Evolutionary conservation across 345 rosid genomes (phyloP).

Genomic region (Diplotaxis tenuifolia): DNA sequence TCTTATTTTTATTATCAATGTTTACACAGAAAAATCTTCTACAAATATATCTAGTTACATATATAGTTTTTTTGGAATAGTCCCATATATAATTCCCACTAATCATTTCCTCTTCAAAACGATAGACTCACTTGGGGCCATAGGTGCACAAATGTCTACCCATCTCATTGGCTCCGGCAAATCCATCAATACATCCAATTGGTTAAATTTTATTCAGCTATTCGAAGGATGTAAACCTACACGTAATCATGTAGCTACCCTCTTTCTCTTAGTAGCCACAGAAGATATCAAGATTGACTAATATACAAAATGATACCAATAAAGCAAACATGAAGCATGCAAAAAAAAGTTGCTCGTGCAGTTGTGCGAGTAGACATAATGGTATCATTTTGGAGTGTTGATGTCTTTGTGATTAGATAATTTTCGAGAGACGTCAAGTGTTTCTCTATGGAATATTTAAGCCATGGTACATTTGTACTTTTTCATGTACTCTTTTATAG

Average conservation of each 20-base stretch:
- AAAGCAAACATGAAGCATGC: not conserved
- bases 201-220: not conserved
- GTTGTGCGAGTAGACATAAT: slow-evolving; percentile 28
- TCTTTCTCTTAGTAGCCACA: slow-evolving; percentile 9
- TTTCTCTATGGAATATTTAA: slow-evolving; percentile 13
- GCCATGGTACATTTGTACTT: slow-evolving; percentile 27
- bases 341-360: slow-evolving; percentile 31
- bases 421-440: slow-evolving; percentile 16
- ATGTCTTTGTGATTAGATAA: slow-evolving; percentile 17
- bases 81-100: no score
- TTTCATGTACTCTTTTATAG: slow-evolving; percentile 30
- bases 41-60: no score
- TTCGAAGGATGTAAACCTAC: slow-evolving; percentile 1
- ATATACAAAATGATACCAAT: not conserved
- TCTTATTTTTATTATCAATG: no score
- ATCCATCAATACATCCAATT: slow-evolving; percentile 8
- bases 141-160: not conserved
- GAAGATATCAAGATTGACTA: not conserved
- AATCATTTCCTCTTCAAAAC: no score
- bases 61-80: no score
- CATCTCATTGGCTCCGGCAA: not conserved
- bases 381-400: slow-evolving; percentile 31
- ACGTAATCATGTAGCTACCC: not conserved
- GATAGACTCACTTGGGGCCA: not conserved
- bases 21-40: no score